A percentile compares a stretch with the other conserved stretches of the same genome.
These are phyloP conservation scores for Fragaria nilgerrensis DNA, from an alignment of 306 rosid species.

Conservation along the genomic window DNA sequence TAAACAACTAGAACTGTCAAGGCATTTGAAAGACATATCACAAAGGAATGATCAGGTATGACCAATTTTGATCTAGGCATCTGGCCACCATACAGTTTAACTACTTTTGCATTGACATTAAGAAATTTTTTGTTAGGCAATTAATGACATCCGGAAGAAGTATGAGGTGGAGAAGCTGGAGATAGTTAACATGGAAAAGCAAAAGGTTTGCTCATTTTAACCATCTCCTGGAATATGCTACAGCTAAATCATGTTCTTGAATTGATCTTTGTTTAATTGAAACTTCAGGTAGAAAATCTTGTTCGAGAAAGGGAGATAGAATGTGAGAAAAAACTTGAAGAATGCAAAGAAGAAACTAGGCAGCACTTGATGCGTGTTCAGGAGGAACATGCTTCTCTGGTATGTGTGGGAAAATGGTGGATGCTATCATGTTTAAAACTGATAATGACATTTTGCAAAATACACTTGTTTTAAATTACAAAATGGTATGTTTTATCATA, in stretches of 20 bases:
- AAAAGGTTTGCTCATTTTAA: slow-evolving; percentile 59
- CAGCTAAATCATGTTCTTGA: slow-evolving; percentile 30
- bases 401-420: slow-evolving; percentile 34
- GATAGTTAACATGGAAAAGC: slow-evolving; percentile 67
- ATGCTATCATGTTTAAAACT: slow-evolving; percentile 18
- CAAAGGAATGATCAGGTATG: slow-evolving; percentile 92
- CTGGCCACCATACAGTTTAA: slow-evolving; percentile 16
- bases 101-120: slow-evolving; percentile 35
- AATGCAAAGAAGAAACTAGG: slow-evolving; percentile 67
- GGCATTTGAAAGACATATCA: slow-evolving; percentile 90
- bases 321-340: slow-evolving; percentile 56
- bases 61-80: slow-evolving; percentile 24
- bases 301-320: slow-evolving; percentile 56
- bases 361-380: slow-evolving; percentile 53
- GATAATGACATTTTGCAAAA: slow-evolving; percentile 10
- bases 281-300: slow-evolving; percentile 60
- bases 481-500: not conserved
- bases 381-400: slow-evolving; percentile 73
- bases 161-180: slow-evolving; percentile 87
- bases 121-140: slow-evolving; percentile 55
- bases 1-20: slow-evolving; percentile 73
- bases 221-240: slow-evolving; percentile 24
- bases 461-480: not conserved
- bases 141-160: slow-evolving; percentile 79
- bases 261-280: slow-evolving; percentile 31